phyloP scores from a whole-genome alignment of 768 basidiomycete genomes.

The Leccinum subtestaceum region DNA sequence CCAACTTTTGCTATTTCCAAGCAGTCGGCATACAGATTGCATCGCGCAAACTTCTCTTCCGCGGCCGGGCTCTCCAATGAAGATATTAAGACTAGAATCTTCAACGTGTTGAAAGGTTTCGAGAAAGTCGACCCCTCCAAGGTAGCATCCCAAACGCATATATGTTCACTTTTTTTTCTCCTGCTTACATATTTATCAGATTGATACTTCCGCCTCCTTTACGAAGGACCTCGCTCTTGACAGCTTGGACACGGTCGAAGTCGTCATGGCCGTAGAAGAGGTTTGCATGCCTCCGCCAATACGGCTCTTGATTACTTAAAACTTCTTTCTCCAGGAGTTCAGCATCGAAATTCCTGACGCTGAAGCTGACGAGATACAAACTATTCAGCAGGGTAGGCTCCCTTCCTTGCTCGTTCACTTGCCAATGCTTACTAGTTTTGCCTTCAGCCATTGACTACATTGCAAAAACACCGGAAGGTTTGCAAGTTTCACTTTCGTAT shows the following conservation, averaged over 20 bases:
- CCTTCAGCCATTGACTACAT: conserved; percentile 89
- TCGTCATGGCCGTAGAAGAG: conserved; percentile 99
- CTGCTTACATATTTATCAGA: conserved; percentile 40
- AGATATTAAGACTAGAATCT: conserved; percentile 24
- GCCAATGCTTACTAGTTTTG: conserved; percentile 6
- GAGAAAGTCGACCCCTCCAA: conserved; percentile 30
- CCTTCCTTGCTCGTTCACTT: not conserved
- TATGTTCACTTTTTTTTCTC: conserved; percentile 1
- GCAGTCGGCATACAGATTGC: conserved; percentile 27
- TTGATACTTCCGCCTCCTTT: conserved; percentile 55
- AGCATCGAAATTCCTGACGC: conserved; percentile 96
- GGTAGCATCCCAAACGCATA: conserved; percentile 13
- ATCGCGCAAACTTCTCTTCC: conserved; percentile 32
- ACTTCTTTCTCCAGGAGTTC: conserved; percentile 66
- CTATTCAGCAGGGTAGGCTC: conserved; percentile 80
- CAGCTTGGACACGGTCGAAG: conserved; percentile 95
- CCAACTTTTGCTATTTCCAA: conserved; percentile 31
- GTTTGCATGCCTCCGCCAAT: conserved; percentile 32
- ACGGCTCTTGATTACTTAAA: not conserved
- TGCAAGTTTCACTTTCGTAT: conserved; percentile 18
- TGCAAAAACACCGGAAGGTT: conserved; percentile 87
- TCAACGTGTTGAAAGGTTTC: conserved; percentile 31
- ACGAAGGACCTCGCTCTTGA: conserved; percentile 64
- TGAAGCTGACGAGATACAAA: conserved; percentile 93
- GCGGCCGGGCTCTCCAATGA: conserved; percentile 24